phyloP scores from a whole-genome alignment of 2,329 filamentous ascomycete genomes.

The Fusarium sarcochroum region DNA sequence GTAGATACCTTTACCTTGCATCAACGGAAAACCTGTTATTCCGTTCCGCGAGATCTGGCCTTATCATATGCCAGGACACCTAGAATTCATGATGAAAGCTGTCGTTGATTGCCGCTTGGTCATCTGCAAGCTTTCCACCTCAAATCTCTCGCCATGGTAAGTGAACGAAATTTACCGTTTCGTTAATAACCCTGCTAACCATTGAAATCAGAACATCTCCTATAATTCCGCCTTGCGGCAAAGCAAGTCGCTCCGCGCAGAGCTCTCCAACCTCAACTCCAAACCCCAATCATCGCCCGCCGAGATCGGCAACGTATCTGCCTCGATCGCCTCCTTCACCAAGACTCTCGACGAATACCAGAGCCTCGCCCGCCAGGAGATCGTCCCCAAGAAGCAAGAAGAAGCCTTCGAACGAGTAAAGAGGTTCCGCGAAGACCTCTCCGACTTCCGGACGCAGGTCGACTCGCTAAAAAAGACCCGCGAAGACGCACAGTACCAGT shows the following conservation, averaged over 20 bases:
- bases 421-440: constrained; percentile 86
- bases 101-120: constrained; percentile 21
- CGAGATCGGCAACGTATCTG: constrained; percentile 78
- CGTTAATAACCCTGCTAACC: background rate
- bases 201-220: constrained; percentile 74
- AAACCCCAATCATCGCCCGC: constrained; percentile 72
- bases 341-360: constrained; percentile 95
- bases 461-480: constrained; percentile 81
- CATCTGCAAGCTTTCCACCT: constrained; percentile 15
- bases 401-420: constrained; percentile 89
- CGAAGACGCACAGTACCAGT: constrained; percentile 77
- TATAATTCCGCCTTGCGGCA: constrained; percentile 91
- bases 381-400: constrained; percentile 90
- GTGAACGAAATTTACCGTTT: background rate
- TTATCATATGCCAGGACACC: constrained; percentile 36
- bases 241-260: constrained; percentile 82
- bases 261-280: constrained; percentile 78
- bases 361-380: constrained; percentile 85
- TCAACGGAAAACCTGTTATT: constrained; percentile 30
- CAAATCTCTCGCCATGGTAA: constrained; percentile 48
- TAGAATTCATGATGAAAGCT: constrained; percentile 43
- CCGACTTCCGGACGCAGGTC: constrained; percentile 83
- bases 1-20: too few species aligned
- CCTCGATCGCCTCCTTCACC: constrained; percentile 82
- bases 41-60: constrained; percentile 49